Percentiles rank a stretch among this genome's conserved stretches.
Conservation (phyloP, 306 rosid species). For the Hippophae gyantsensis region DNA sequence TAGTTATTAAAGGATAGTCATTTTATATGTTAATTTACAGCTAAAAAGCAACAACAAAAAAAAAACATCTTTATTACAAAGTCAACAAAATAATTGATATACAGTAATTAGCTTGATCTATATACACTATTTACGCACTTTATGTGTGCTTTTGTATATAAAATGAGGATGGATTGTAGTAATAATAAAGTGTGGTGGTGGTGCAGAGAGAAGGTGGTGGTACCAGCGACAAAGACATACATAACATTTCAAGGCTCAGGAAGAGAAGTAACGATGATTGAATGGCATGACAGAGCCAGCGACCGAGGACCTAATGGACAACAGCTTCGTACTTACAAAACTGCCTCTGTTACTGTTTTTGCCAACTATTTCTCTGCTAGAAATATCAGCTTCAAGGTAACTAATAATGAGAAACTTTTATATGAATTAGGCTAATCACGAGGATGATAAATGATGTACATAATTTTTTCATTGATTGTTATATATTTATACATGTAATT, state of each 20-base stretch:
- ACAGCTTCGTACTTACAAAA: slow-evolving; percentile 74
- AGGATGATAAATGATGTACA: too few species aligned
- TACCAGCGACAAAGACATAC: slow-evolving; percentile 74
- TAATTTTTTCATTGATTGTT: too few species aligned
- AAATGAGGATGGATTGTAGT: background rate
- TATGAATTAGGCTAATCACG: too few species aligned
- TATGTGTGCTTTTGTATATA: background rate
- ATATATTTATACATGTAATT: too few species aligned
- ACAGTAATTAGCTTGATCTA: too few species aligned
- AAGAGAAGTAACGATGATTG: slow-evolving; percentile 63
- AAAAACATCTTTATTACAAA: too few species aligned
- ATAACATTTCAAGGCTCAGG: slow-evolving; percentile 77
- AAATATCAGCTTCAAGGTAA: slow-evolving; percentile 79
- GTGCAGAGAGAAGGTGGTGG: slow-evolving; percentile 78
- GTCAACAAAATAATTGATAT: too few species aligned
- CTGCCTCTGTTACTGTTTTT: slow-evolving; percentile 76
- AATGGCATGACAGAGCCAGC: slow-evolving; percentile 85
- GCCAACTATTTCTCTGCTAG: slow-evolving; percentile 72
- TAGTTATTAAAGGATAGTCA: background rate
- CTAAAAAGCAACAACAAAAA: too few species aligned
- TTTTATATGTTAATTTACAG: too few species aligned
- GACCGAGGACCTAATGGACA: slow-evolving; percentile 87
- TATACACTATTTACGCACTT: background rate
- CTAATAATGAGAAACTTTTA: too few species aligned
- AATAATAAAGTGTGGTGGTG: background rate